These are phyloP conservation scores for Filobasidium wieringae DNA, from an alignment of 768 basidiomycete species.

Conservation along the genomic window DNA sequence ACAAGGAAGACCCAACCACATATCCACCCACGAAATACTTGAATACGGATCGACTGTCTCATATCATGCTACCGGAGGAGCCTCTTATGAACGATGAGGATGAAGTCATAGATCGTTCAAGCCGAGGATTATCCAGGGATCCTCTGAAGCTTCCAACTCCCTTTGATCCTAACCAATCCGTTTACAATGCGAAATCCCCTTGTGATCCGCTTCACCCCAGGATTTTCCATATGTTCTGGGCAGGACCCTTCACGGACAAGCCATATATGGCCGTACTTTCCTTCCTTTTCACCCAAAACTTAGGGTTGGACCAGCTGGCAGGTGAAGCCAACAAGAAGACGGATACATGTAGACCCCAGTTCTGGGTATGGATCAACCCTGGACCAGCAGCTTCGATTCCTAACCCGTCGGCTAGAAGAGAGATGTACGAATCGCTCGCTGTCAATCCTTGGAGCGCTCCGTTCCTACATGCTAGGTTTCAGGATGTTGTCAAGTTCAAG, in stretches of 20 bases:
- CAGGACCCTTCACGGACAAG: slow-evolving; percentile 95
- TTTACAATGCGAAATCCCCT: slow-evolving; percentile 38
- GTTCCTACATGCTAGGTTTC: slow-evolving; percentile 84
- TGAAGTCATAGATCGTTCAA: neutral
- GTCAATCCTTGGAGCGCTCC: slow-evolving; percentile 87
- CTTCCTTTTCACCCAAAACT: slow-evolving; percentile 91
- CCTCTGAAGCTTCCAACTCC: slow-evolving; percentile 26
- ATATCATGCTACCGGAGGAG: slow-evolving; percentile 12
- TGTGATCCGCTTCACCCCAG: slow-evolving; percentile 80
- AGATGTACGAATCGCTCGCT: slow-evolving; percentile 71
- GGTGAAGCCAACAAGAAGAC: slow-evolving; percentile 40
- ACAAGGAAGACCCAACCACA: slow-evolving; percentile 48
- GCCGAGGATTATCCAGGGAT: slow-evolving; percentile 19
- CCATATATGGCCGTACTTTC: slow-evolving; percentile 90
- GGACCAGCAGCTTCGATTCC: slow-evolving; percentile 86
- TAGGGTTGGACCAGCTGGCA: slow-evolving; percentile 57
- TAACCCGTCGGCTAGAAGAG: slow-evolving; percentile 62
- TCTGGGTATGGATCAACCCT: slow-evolving; percentile 98
- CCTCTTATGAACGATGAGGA: neutral
- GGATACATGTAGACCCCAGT: slow-evolving; percentile 68
- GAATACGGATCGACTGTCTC: neutral
- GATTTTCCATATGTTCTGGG: slow-evolving; percentile 99
- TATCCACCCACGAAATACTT: slow-evolving; percentile 4
- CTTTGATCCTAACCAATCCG: slow-evolving; percentile 19
- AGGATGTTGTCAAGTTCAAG: slow-evolving; percentile 84